Evolutionary conservation across 352 stramenopile species (phyloP).

Genomic region (Stramenopiles sp.): DNA sequence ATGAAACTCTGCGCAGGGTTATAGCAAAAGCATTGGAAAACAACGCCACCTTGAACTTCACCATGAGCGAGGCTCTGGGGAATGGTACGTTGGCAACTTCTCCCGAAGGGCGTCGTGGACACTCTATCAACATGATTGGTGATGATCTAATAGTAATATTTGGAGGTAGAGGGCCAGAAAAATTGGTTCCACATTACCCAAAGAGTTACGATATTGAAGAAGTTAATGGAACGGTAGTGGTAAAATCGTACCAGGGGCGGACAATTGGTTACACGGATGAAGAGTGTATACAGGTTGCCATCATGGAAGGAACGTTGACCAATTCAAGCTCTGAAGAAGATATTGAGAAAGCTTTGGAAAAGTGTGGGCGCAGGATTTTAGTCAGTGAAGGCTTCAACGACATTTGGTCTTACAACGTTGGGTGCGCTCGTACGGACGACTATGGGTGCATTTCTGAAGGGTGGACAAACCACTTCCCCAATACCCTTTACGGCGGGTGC

Average conservation of each 20-base stretch:
- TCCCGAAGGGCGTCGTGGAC: constrained; percentile 35
- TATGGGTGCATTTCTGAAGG: neutral
- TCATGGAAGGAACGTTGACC: constrained; percentile 18
- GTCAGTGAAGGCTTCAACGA: constrained; percentile 82
- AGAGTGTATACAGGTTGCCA: no score
- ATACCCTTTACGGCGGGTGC: constrained; percentile 35
- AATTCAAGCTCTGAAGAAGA: neutral
- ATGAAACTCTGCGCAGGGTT: no score
- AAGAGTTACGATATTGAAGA: constrained; percentile 66
- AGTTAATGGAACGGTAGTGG: constrained; percentile 51
- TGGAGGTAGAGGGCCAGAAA: constrained; percentile 68
- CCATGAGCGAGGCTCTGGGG: no score
- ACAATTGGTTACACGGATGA: no score
- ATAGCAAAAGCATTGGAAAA: no score
- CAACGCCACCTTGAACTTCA: no score
- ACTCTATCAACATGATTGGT: constrained; percentile 59
- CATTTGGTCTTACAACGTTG: constrained; percentile 80
- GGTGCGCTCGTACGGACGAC: constrained; percentile 37
- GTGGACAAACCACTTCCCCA: neutral
- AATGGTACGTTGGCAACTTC: no score
- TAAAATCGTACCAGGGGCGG: constrained; percentile 64
- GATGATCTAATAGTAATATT: constrained; percentile 65
- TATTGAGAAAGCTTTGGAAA: constrained; percentile 24
- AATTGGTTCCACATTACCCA: constrained; percentile 51
- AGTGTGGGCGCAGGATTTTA: constrained; percentile 34